Base-by-base conservation (phyloP, 176 grass and related monocot species). In the Alloteropsis semialata region DNA sequence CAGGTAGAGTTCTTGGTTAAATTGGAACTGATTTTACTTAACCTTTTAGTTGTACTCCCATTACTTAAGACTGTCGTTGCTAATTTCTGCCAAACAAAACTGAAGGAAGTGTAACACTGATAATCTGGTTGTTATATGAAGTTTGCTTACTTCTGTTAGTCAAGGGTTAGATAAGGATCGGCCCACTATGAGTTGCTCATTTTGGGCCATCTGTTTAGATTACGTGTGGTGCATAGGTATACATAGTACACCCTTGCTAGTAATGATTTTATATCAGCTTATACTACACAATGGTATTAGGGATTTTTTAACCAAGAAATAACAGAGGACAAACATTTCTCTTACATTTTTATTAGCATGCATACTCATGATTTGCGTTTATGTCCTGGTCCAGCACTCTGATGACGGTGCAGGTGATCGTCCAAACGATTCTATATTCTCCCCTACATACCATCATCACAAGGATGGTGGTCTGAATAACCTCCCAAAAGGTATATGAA, bases 371-470 rank as follows among this genome's bases (percentile, higher is more conserved):
- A 25, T 37, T 49, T 82, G 59, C 36, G 18, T 72, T 51, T 60
- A 12, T 87, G 61, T 61, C 29, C 24, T 64, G 19, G 16, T 1
- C 66, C 76, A 95, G 91, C 85, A 81, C 18, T 86, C 91, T 81
- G 66, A 91, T 29, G 80, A 75, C 8, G 66, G 49, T 72, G 59
- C 15, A 53, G 85, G 77, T 16, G 83, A 91, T n/a, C 64, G 75
- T 72, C 62, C 86, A 13, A 78, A 65, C 1, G 80, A 89, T 58
- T 77, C 85, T 60, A 92, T 98, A 88, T 98, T 95, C 77, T 98
- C 96, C 64, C 96, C 93, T 74, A 60, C 85, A 21, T 98, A 93
- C 22, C 96, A 98, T 74, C 89, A 91, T 88, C 89, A 69, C 30
- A 98, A 93, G 51, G 96, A 95, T 72, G 87, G 34, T 22, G 65